phyloP scores from a whole-genome alignment of 2,329 filamentous ascomycete genomes.

The Leptographium wingfieldii region DNA sequence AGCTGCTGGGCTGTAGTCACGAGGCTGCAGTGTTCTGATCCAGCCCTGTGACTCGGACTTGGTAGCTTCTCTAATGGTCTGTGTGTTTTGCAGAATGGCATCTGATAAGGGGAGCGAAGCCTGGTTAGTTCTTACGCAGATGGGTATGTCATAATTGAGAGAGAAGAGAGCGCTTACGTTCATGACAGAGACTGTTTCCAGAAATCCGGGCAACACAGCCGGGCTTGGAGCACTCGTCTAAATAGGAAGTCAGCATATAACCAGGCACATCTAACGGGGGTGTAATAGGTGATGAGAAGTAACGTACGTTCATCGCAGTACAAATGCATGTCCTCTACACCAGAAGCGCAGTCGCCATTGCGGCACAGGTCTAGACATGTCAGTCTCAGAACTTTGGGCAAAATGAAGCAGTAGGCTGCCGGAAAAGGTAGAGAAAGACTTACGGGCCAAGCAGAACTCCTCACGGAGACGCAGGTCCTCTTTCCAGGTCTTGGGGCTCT shows the following conservation, averaged over 20 bases:
- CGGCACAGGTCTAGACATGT: constrained; percentile 6
- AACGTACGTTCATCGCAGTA: constrained; percentile 6
- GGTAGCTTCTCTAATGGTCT: background rate
- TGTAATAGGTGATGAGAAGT: background rate
- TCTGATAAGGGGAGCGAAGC: background rate
- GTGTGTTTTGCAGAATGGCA: background rate
- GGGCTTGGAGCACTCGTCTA: constrained; percentile 5
- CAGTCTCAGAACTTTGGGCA: background rate
- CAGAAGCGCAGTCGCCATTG: background rate
- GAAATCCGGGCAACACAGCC: background rate
- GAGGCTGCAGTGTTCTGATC: background rate
- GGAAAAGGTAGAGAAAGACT: background rate
- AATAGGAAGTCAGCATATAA: background rate
- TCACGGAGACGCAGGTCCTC: constrained; percentile 4
- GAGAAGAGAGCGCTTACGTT: constrained; percentile 4
- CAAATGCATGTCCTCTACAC: background rate
- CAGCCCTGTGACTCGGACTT: background rate
- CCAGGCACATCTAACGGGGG: background rate
- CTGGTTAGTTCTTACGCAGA: background rate
- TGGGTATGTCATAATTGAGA: background rate
- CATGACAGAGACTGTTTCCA: background rate
- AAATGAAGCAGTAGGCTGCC: too few species aligned
- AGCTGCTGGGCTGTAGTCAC: background rate
- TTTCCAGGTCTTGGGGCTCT: constrained; percentile 6
- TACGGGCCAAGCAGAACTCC: constrained; percentile 7